These are phyloP conservation scores for Allium sativum DNA, from an alignment of 106 monocot species.

Conservation along the genomic window DNA sequence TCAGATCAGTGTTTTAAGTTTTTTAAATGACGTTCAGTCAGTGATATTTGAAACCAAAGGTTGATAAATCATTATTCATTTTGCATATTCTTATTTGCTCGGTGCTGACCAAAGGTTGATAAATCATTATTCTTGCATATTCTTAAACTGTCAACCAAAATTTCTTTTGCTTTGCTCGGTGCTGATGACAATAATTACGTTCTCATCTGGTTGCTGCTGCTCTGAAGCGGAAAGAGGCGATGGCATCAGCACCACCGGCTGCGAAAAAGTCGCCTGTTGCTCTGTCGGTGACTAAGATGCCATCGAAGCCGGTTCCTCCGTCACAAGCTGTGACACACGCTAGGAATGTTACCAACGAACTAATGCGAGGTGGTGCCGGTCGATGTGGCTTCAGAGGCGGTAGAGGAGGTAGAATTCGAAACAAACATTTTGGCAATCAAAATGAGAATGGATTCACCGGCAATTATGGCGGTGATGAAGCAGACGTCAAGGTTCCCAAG, in stretches of 20 bases:
- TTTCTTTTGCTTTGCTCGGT: conserved; percentile 50
- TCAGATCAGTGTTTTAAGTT: no score
- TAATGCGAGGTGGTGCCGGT: conserved; percentile 14
- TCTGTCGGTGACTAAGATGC: conserved; percentile 34
- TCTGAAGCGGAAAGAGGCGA: conserved; percentile 36
- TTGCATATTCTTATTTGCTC: no score
- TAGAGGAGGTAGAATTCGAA: conserved; percentile 17
- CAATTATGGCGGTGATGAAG: conserved; percentile 13
- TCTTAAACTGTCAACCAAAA: conserved; percentile 20
- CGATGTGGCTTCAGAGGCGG: conserved; percentile 33
- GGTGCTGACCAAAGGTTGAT: no score
- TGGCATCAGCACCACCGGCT: conserved; percentile 4
- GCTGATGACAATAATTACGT: conserved; percentile 49
- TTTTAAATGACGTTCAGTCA: no score
- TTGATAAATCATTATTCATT: no score
- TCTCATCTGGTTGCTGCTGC: conserved; percentile 36
- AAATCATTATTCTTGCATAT: no score
- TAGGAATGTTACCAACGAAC: conserved; percentile 15
- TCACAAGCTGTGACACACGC: conserved; percentile 19
- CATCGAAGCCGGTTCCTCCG: conserved; percentile 48
- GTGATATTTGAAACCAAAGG: no score
- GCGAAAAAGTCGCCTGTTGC: conserved; percentile 10
- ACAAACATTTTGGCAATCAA: conserved; percentile 34
- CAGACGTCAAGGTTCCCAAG: not conserved
- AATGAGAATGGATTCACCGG: conserved; percentile 13